phyloP scores from a whole-genome alignment of 2,329 filamentous ascomycete species.

The Phialophora macrospora region DNA sequence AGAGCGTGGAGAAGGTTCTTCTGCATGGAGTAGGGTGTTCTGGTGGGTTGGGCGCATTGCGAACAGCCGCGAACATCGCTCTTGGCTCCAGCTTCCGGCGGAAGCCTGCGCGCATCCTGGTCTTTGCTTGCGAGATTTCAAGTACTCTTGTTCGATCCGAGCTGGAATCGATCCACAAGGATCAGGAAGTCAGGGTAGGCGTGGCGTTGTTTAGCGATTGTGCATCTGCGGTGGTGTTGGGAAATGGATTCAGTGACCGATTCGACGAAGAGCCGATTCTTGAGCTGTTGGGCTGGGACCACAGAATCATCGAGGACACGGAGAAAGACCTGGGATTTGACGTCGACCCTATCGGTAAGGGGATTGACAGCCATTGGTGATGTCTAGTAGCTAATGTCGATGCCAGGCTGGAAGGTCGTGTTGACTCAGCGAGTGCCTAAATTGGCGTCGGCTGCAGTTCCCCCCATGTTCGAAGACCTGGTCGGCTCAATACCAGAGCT shows the following conservation, averaged over 20 bases:
- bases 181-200: constrained; percentile 68
- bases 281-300: constrained; percentile 68
- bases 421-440: constrained; percentile 66
- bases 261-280: constrained; percentile 52
- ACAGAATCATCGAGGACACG: constrained; percentile 65
- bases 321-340: constrained; percentile 69
- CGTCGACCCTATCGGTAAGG: constrained; percentile 63
- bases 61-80: constrained; percentile 70
- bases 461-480: constrained; percentile 61
- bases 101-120: constrained; percentile 66
- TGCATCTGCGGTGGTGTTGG: constrained; percentile 68
- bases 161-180: constrained; percentile 64
- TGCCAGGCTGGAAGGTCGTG: constrained; percentile 67
- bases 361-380: neutral
- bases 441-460: constrained; percentile 58
- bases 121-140: constrained; percentile 58
- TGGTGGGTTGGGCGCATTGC: constrained; percentile 65
- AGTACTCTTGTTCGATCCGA: constrained; percentile 65
- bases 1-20: constrained; percentile 66
- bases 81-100: constrained; percentile 65
- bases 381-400: constrained; percentile 13
- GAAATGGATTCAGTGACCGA: constrained; percentile 60
- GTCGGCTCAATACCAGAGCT: constrained; percentile 53
- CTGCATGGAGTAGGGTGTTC: constrained; percentile 70
- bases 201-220: constrained; percentile 72